Percentiles rank a stretch among this genome's conserved stretches.
These are phyloP conservation scores for Teratosphaeria zuluensis DNA, from an alignment of 2,329 filamentous ascomycete genomes.

Conservation along the genomic window DNA sequence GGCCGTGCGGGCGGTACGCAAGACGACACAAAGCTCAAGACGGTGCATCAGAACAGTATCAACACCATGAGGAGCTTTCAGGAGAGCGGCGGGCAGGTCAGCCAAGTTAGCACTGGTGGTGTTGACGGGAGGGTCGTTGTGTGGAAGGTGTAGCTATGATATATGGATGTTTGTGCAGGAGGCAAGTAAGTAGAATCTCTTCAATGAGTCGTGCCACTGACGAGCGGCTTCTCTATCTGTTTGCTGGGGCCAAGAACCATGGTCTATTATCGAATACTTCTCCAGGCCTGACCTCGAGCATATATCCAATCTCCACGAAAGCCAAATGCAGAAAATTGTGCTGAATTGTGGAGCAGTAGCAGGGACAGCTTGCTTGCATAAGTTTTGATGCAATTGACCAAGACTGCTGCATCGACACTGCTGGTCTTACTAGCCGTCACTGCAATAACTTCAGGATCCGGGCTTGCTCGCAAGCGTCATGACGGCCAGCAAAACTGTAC, in stretches of 20 bases:
- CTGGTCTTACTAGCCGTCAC: background rate
- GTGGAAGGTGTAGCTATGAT: slow-evolving; percentile 30
- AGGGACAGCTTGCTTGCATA: too few relatives aligned
- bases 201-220: background rate
- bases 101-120: slow-evolving; percentile 65
- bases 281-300: too few relatives aligned
- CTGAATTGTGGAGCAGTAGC: too few relatives aligned
- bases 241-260: background rate
- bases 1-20: slow-evolving; percentile 57
- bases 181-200: background rate
- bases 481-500: background rate
- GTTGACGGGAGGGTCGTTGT: slow-evolving; percentile 41
- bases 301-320: too few relatives aligned
- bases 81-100: slow-evolving; percentile 44
- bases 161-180: background rate
- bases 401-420: background rate
- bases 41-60: slow-evolving; percentile 93
- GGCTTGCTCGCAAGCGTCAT: background rate
- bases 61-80: slow-evolving; percentile 72
- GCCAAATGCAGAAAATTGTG: too few relatives aligned
- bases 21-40: slow-evolving; percentile 90
- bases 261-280: too few relatives aligned
- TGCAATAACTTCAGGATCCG: background rate
- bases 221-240: background rate
- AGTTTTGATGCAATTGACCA: background rate